phyloP scores from a whole-genome alignment of 208 protist genomes.

The Wallacemonas collosoma region DNA sequence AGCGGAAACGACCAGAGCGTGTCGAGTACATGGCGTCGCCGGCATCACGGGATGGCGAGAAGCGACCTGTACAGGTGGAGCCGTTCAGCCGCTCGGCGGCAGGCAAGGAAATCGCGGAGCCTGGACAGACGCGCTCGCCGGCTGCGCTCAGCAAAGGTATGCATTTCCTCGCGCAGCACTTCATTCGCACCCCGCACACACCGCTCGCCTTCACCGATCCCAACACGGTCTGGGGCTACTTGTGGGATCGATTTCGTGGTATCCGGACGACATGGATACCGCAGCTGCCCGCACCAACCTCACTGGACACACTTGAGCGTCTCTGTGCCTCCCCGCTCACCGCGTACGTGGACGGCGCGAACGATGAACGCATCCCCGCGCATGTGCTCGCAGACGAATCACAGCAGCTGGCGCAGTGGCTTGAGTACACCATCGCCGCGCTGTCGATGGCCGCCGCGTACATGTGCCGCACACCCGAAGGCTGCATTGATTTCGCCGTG shows the following conservation, averaged over 20 bases:
- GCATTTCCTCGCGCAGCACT: slow-evolving; percentile 88
- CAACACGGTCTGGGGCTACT: slow-evolving; percentile 76
- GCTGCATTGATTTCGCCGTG: slow-evolving; percentile 58
- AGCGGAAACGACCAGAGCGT: slow-evolving; percentile 40
- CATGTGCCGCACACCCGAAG: slow-evolving; percentile 59
- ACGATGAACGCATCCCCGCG: slow-evolving; percentile 11
- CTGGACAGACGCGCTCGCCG: slow-evolving; percentile 50
- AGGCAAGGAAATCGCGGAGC: slow-evolving; percentile 57
- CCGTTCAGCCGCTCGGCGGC: slow-evolving; percentile 73
- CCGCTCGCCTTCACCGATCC: slow-evolving; percentile 56
- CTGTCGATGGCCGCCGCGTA: slow-evolving; percentile 65
- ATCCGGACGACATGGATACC: slow-evolving; percentile 78
- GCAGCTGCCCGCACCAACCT: slow-evolving; percentile 45
- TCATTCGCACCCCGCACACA: slow-evolving; percentile 71
- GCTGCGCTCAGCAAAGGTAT: slow-evolving; percentile 81
- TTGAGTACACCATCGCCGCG: slow-evolving; percentile 84
- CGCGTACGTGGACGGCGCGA: slow-evolving; percentile 27
- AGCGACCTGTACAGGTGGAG: slow-evolving; percentile 44
- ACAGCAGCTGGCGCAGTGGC: slow-evolving; percentile 63
- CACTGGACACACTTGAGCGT: slow-evolving; percentile 14
- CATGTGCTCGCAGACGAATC: slow-evolving; percentile 35
- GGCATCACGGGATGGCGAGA: neutral
- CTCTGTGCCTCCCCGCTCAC: slow-evolving; percentile 16
- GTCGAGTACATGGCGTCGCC: slow-evolving; percentile 37
- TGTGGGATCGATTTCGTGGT: slow-evolving; percentile 85